These are phyloP conservation scores for Leucoagaricus sp. DNA, from an alignment of 1,284 basidiomycete species.

Conservation along the genomic window DNA sequence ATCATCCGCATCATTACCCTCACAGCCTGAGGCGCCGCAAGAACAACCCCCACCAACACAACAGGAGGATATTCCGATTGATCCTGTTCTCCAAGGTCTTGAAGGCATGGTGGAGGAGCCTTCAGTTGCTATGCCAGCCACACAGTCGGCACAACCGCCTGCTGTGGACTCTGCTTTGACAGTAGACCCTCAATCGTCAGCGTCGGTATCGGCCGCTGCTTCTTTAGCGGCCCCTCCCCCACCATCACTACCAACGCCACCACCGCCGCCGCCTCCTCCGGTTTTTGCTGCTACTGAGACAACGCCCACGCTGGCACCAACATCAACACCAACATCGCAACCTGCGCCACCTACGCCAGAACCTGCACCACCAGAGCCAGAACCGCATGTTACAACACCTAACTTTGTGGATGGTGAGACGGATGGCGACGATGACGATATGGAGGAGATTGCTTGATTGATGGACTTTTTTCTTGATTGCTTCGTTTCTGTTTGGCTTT, in stretches of 20 bases:
- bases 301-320: not conserved
- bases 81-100: not conserved
- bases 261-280: constrained; percentile 13
- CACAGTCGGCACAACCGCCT: not conserved
- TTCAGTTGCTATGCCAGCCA: not conserved
- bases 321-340: not conserved
- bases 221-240: not conserved
- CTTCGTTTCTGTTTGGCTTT: not conserved
- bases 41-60: constrained; percentile 13
- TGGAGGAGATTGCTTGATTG: constrained; percentile 37
- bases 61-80: not conserved
- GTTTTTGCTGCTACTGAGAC: constrained; percentile 5
- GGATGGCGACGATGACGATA: constrained; percentile 34
- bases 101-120: not conserved
- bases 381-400: not conserved
- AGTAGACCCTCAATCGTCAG: not conserved
- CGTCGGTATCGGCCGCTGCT: not conserved
- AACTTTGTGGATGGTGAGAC: constrained; percentile 23
- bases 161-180: not conserved
- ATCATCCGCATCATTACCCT: constrained; percentile 2
- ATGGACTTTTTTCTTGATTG: not conserved
- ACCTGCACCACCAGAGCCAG: not conserved
- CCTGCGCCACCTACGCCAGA: not conserved
- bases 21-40: not conserved
- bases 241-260: not conserved